phyloP scores from a whole-genome alignment of 805 yeast species.

The Ogataea chonburiensis region DNA sequence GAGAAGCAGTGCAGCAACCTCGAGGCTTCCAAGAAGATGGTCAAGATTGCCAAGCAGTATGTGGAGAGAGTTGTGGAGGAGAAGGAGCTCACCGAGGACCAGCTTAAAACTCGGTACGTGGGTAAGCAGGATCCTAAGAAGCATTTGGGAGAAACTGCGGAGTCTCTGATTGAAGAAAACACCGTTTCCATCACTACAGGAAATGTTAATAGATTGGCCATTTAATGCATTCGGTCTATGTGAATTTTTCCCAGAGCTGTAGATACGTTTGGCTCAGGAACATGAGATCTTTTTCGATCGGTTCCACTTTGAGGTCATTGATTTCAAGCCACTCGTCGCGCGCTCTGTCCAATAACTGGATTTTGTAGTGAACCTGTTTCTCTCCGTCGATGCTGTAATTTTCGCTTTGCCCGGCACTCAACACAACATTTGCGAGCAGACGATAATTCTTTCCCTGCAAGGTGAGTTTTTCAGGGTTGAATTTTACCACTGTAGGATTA shows the following conservation, averaged over 20 bases:
- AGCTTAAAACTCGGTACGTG: constrained; percentile 90
- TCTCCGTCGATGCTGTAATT: constrained; percentile 11
- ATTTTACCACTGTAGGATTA: constrained; percentile 64
- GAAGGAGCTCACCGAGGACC: constrained; percentile 81
- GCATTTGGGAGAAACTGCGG: constrained; percentile 89
- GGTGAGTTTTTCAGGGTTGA: constrained; percentile 40
- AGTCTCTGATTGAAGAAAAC: constrained; percentile 81
- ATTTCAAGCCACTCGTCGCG: constrained; percentile 57
- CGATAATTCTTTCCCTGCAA: constrained; percentile 37
- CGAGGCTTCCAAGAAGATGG: constrained; percentile 73
- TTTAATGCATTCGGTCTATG: constrained; percentile 46
- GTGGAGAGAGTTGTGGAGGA: constrained; percentile 91
- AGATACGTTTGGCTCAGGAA: constrained; percentile 62
- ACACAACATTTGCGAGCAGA: constrained; percentile 49
- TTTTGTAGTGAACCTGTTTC: constrained; percentile 40
- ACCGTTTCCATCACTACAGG: constrained; percentile 85
- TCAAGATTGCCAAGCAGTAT: constrained; percentile 85
- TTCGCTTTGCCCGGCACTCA: constrained; percentile 23
- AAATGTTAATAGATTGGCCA: constrained; percentile 86
- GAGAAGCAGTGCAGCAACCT: constrained; percentile 74
- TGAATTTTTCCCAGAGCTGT: constrained; percentile 59
- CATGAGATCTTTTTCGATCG: constrained; percentile 54
- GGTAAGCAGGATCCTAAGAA: constrained; percentile 99
- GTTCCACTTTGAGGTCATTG: constrained; percentile 46
- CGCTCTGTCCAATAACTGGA: constrained; percentile 44